phyloP scores from a whole-genome alignment of 306 rosid species.

The Urtica urens region DNA sequence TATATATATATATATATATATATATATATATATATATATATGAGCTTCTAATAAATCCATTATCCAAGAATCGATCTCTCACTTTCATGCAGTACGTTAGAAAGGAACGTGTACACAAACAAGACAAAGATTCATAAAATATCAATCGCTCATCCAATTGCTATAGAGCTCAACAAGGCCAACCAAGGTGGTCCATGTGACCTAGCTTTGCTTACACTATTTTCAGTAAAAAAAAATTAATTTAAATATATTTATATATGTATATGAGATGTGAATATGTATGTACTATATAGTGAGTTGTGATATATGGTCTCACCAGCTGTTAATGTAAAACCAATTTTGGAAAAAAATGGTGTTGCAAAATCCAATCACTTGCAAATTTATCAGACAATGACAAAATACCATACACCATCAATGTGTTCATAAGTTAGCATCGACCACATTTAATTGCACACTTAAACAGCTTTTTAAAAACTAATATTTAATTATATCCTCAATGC shows the following conservation, averaged over 20 bases:
- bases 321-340: constrained; percentile 14
- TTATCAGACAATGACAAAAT: neutral
- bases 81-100: neutral
- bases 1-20: no score
- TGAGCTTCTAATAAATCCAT: neutral
- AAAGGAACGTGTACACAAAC: neutral
- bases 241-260: neutral
- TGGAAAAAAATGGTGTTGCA: constrained; percentile 9
- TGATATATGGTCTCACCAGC: constrained; percentile 5
- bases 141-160: neutral
- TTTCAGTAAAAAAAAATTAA: constrained; percentile 1
- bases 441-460: constrained; percentile 1
- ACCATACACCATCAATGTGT: neutral
- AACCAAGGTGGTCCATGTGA: constrained; percentile 9
- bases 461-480: neutral
- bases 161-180: constrained; percentile 8
- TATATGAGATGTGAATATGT: neutral
- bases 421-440: neutral
- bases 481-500: neutral
- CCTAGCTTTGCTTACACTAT: constrained; percentile 5
- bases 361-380: constrained; percentile 8
- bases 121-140: neutral
- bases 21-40: neutral
- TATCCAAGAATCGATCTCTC: neutral
- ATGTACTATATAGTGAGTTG: neutral